Evolutionary conservation across 768 basidiomycete genomes (phyloP).

Genomic region (Pisolithus microcarpus): DNA sequence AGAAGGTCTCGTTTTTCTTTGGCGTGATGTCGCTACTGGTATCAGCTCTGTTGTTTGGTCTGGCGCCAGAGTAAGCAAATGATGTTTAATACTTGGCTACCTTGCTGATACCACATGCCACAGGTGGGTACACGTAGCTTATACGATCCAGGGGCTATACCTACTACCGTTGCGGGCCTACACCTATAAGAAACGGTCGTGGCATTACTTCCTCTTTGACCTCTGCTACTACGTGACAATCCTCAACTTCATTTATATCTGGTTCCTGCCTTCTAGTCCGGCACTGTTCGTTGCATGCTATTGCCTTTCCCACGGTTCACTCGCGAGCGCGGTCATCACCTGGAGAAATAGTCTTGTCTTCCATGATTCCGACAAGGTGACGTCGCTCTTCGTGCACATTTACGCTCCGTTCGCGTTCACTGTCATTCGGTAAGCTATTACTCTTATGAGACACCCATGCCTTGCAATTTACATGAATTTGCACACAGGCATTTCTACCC

Average conservation of each 20-base stretch:
- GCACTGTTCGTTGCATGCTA: conserved; percentile 88
- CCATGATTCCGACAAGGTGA: conserved; percentile 95
- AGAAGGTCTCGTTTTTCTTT: conserved; percentile 87
- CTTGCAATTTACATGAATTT: conserved; percentile 3
- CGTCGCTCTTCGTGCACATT: conserved; percentile 90
- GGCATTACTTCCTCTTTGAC: conserved; percentile 93
- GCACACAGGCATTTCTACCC: conserved; percentile 78
- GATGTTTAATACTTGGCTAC: background rate
- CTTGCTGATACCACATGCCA: conserved; percentile 9
- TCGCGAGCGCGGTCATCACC: conserved; percentile 92
- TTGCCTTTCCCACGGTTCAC: conserved; percentile 82
- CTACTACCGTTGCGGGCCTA: conserved; percentile 80
- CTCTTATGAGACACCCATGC: background rate
- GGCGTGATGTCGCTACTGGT: conserved; percentile 86
- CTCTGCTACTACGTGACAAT: conserved; percentile 91
- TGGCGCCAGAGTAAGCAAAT: conserved; percentile 65
- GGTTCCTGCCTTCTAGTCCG: conserved; percentile 74
- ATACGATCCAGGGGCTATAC: conserved; percentile 69
- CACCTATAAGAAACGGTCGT: conserved; percentile 84
- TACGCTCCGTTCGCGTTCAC: conserved; percentile 90
- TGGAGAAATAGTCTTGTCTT: conserved; percentile 99
- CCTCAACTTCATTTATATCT: conserved; percentile 87
- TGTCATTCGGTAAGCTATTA: conserved; percentile 64
- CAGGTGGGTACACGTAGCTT: conserved; percentile 85
- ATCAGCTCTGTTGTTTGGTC: conserved; percentile 82